Evolutionary conservation across 1,284 basidiomycete genomes (phyloP).

Genomic region (Microbotryum silenes-acaulis): DNA sequence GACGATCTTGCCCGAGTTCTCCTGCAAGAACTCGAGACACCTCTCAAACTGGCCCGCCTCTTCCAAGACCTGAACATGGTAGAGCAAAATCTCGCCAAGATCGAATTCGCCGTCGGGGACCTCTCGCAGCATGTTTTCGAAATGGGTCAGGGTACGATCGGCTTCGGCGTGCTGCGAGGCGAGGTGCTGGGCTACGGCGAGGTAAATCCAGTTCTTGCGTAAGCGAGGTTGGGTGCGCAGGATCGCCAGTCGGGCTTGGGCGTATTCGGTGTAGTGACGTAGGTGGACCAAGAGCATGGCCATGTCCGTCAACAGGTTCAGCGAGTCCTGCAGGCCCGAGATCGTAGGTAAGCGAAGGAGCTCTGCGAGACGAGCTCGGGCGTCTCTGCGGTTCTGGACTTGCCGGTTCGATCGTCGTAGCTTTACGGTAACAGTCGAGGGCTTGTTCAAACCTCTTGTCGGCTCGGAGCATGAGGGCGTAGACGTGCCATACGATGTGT

Average conservation of each 20-base stretch:
- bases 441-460: constrained; percentile 84
- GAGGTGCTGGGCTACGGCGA: constrained; percentile 82
- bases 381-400: constrained; percentile 34
- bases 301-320: constrained; percentile 86
- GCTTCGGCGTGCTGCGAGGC: constrained; percentile 67
- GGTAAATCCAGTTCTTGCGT: constrained; percentile 80
- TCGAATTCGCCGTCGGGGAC: constrained; percentile 71
- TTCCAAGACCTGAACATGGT: constrained; percentile 71
- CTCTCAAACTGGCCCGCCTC: constrained; percentile 53
- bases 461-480: constrained; percentile 83
- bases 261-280: constrained; percentile 69
- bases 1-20: constrained; percentile 43
- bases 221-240: constrained; percentile 72
- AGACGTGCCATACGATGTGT: constrained; percentile 98
- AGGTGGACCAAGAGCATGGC: constrained; percentile 85
- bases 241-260: constrained; percentile 75
- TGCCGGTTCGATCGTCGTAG: constrained; percentile 80
- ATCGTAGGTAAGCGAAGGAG: neutral
- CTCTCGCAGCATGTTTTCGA: constrained; percentile 47
- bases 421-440: constrained; percentile 67
- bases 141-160: constrained; percentile 54
- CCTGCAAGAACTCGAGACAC: constrained; percentile 56
- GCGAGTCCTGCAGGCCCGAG: constrained; percentile 61
- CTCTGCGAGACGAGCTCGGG: neutral
- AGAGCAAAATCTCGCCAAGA: constrained; percentile 74